Evolutionary conservation across 257 asterid species (phyloP).

Genomic region (Scutellaria galericulata): DNA sequence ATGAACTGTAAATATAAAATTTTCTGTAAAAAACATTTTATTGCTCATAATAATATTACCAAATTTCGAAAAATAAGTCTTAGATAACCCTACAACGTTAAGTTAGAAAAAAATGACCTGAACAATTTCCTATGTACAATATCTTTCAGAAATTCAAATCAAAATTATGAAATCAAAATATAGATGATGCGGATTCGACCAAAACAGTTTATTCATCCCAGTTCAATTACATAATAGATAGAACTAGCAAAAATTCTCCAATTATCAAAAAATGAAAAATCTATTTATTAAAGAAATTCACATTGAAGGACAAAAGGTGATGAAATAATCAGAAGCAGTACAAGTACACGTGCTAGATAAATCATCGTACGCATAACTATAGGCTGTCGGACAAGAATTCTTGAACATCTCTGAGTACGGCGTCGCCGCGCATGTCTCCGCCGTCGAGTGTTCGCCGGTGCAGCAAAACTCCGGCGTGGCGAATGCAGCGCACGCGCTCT

Average conservation of each 20-base stretch:
- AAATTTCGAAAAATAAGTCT: too few relatives aligned
- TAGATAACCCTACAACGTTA: too few relatives aligned
- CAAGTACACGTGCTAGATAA: slow-evolving; percentile 71
- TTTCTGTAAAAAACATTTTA: too few relatives aligned
- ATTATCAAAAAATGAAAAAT: background rate
- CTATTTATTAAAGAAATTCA: background rate
- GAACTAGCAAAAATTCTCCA: too few relatives aligned
- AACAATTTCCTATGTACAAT: too few relatives aligned
- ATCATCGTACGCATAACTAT: slow-evolving; percentile 81
- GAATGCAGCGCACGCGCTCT: slow-evolving; percentile 77
- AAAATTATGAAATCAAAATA: too few relatives aligned
- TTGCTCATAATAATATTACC: too few relatives aligned
- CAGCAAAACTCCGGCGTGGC: slow-evolving; percentile 66
- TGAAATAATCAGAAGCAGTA: slow-evolving; percentile 58
- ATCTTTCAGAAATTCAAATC: too few relatives aligned
- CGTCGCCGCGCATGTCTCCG: slow-evolving; percentile 63
- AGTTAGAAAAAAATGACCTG: too few relatives aligned
- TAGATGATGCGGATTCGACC: too few relatives aligned
- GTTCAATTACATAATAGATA: background rate
- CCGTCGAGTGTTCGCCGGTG: slow-evolving; percentile 60
- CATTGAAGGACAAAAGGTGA: slow-evolving; percentile 67
- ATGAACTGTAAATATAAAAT: too few relatives aligned
- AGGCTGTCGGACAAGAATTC: slow-evolving; percentile 75
- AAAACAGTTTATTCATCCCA: too few relatives aligned
- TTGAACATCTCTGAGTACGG: slow-evolving; percentile 61